A percentile compares a stretch with the other conserved stretches of the same genome.
Evolutionary conservation across 148 eudicot genomes (phyloP).

Genomic region (Oxyria digyna): DNA sequence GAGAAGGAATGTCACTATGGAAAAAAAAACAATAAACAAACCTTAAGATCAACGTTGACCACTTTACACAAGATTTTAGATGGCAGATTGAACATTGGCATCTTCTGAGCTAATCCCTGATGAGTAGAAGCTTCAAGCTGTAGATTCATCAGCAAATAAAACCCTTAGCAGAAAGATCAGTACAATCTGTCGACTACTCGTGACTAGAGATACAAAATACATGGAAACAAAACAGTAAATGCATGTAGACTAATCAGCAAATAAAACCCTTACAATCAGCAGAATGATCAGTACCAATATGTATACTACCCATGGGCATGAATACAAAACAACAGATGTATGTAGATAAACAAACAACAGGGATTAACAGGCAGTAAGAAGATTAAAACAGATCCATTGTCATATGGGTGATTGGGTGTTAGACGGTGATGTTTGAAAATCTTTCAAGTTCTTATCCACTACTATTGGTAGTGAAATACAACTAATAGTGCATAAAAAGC

Average conservation of each 20-base stretch:
- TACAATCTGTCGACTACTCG: neutral
- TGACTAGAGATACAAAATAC: neutral
- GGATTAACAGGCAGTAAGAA: neutral
- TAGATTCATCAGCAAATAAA: neutral
- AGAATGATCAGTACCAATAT: too few species aligned
- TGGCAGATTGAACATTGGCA: conserved; percentile 82
- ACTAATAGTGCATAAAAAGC: neutral
- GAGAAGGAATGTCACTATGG: neutral
- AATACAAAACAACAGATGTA: neutral
- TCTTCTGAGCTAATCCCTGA: conserved; percentile 64
- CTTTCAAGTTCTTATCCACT: neutral
- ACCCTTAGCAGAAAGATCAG: conserved; percentile 2
- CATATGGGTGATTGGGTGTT: neutral
- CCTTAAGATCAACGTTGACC: conserved; percentile 60
- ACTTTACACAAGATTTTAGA: conserved; percentile 90
- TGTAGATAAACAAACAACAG: too few species aligned
- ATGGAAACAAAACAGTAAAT: neutral
- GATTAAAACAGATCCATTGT: neutral
- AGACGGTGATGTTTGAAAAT: neutral
- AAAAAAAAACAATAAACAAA: conserved; percentile 22
- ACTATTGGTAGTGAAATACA: neutral
- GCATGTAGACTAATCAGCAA: neutral
- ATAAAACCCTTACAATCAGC: neutral
- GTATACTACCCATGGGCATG: too few species aligned
- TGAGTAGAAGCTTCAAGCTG: conserved; percentile 94